Evolutionary conservation across 2,329 filamentous ascomycete genomes (phyloP), one percentile per base, ranked within the genome.

Genomic region (Trichoderma atroviride): DNA sequence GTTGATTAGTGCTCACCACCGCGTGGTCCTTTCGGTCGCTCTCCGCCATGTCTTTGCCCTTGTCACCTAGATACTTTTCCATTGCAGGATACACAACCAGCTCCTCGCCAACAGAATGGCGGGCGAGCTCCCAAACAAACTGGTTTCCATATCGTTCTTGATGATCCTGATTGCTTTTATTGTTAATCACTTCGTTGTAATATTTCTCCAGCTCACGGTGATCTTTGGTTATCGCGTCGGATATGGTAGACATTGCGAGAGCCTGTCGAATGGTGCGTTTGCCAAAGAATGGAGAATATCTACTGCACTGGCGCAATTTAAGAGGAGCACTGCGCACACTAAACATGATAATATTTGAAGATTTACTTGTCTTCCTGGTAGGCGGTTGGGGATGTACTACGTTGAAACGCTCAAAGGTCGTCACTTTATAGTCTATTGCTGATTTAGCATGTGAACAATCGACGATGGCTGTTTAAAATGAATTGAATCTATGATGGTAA

Each of bases 51-150:
- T n/a, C 27, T 10, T 61, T 61, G 27, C 58, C 58, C 19, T 50
- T 61, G n/a, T 31, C 13, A 2, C 58, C 37, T 14, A 61, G 11
- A 14, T 61, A 61, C 27, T 50, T 61, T 11, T 50, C 58, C 4
- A 61, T 22, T 10, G 61, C 61, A n/a, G 52, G 61, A 35, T 65
- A 57, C 4, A 65, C 33, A 14, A 88, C 78, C 0, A 85, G 73
- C 71, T 86, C 83, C 70, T 86, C 83, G 7, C 78, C 78, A n/a
- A 85, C 77, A 0, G 82, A 82, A 72, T 85, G 83, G 2, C 83
- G 79, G 1, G 83, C 82, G 0, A 86, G 75, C 62, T 85, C 83
- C 84, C 83, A 85, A 0, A 79, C 77, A 62, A 85, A 84, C 55
- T 81, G 79, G 56, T 86, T 86, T 10, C 80, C 79, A 70, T 79